phyloP scores from a whole-genome alignment of 345 rosid species.

The Boechera divaricarpa region DNA sequence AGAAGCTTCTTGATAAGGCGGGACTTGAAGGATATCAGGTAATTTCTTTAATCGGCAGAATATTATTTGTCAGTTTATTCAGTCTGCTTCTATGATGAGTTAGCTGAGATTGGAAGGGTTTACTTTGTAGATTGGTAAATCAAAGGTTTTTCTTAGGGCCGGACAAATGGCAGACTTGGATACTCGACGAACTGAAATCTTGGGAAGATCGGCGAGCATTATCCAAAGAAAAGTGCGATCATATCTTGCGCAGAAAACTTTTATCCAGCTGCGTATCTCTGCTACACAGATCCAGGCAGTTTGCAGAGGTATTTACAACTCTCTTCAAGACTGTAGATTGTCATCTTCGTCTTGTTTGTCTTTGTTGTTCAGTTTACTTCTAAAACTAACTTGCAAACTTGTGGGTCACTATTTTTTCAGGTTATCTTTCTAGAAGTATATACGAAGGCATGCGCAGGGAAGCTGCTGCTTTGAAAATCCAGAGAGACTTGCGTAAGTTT shows the following conservation, averaged over 20 bases:
- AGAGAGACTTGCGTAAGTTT: slow-evolving; percentile 80
- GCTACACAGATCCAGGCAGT: slow-evolving; percentile 77
- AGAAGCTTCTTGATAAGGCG: slow-evolving; percentile 80
- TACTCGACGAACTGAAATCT: slow-evolving; percentile 82
- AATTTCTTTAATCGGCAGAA: slow-evolving; percentile 28
- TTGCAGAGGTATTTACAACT: slow-evolving; percentile 73
- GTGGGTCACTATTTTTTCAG: slow-evolving; percentile 45
- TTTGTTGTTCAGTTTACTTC: slow-evolving; percentile 3
- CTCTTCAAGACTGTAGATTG: slow-evolving; percentile 13
- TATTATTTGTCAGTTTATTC: slow-evolving; percentile 1
- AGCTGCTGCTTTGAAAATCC: slow-evolving; percentile 83
- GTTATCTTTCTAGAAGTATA: slow-evolving; percentile 72
- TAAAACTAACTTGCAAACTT: background rate
- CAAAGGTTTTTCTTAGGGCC: slow-evolving; percentile 93
- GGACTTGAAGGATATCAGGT: slow-evolving; percentile 96
- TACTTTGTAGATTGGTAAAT: slow-evolving; percentile 84
- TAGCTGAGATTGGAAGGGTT: slow-evolving; percentile 37
- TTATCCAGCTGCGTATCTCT: slow-evolving; percentile 61
- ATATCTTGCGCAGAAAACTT: slow-evolving; percentile 77
- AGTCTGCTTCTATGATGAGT: slow-evolving; percentile 34
- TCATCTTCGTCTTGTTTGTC: slow-evolving; percentile 9
- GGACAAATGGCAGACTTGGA: slow-evolving; percentile 99
- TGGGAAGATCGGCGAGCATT: slow-evolving; percentile 94
- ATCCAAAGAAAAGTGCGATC: slow-evolving; percentile 96
- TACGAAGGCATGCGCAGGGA: slow-evolving; percentile 75